Conservation (phyloP, 768 basidiomycete genomes). For the Amanita exitialis region DNA sequence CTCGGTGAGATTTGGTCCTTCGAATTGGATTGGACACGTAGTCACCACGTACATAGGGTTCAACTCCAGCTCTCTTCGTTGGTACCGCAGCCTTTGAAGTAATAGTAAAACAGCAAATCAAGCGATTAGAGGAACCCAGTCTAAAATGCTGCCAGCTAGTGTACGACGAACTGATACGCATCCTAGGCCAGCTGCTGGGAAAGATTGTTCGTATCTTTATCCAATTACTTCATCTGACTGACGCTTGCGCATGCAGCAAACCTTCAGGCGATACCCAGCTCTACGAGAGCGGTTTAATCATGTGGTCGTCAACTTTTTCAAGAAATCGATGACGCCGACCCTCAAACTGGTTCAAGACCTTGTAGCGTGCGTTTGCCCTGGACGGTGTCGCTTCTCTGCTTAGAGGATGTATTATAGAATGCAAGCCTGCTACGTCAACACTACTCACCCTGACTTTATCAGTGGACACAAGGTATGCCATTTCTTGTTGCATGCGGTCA, state of each 20-base stretch:
- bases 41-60: slow-evolving; percentile 52
- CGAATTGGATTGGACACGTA: neutral
- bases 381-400: neutral
- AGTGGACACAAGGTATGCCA: slow-evolving; percentile 71
- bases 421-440: slow-evolving; percentile 99
- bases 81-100: slow-evolving; percentile 97
- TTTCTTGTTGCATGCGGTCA: too few species aligned
- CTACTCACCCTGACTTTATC: slow-evolving; percentile 97
- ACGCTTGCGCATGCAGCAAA: slow-evolving; percentile 46
- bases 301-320: slow-evolving; percentile 96
- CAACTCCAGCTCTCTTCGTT: slow-evolving; percentile 92
- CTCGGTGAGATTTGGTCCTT: slow-evolving; percentile 61
- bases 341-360: slow-evolving; percentile 91
- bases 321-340: slow-evolving; percentile 86
- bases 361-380: slow-evolving; percentile 53
- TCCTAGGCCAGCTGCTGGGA: slow-evolving; percentile 79
- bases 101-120: slow-evolving; percentile 98
- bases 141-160: slow-evolving; percentile 93
- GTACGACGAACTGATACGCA: slow-evolving; percentile 95
- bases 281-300: slow-evolving; percentile 93
- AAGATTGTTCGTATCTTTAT: slow-evolving; percentile 61
- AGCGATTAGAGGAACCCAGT: slow-evolving; percentile 88
- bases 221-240: neutral
- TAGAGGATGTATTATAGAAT: slow-evolving; percentile 39
- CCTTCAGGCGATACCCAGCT: slow-evolving; percentile 95